Percentiles rank a stretch among this genome's conserved stretches.
phyloP scores from a whole-genome alignment of 1,284 basidiomycete species.

The Hortiboletus rubellus region DNA sequence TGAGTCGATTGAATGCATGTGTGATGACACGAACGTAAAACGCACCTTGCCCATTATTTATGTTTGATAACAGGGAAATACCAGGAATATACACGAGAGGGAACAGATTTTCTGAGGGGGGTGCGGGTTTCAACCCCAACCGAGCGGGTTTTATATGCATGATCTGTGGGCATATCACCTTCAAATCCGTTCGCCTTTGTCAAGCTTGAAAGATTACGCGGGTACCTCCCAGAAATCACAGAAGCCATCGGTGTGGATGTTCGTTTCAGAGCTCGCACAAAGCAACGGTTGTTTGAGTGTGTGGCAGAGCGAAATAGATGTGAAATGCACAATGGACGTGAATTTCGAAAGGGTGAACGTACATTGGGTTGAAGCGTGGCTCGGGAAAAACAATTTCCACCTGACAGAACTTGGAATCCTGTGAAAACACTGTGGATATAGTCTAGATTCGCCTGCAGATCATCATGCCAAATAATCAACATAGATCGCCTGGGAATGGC shows the following conservation, averaged over 20 bases:
- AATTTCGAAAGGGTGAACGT: too few species aligned
- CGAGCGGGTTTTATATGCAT: constrained; percentile 6
- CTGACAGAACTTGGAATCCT: not conserved
- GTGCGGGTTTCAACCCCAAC: not conserved
- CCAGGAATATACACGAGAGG: constrained; percentile 5
- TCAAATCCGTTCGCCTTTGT: not conserved
- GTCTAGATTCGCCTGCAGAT: too few species aligned
- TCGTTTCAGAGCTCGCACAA: not conserved
- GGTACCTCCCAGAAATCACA: not conserved
- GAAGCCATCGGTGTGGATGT: not conserved
- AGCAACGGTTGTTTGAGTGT: not conserved
- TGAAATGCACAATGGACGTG: not conserved
- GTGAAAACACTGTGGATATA: not conserved
- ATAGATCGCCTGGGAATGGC: too few species aligned
- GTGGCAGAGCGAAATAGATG: not conserved
- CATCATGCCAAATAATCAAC: too few species aligned
- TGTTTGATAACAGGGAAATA: not conserved
- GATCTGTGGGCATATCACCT: not conserved
- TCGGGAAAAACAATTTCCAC: not conserved
- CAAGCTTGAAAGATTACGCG: not conserved
- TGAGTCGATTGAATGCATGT: not conserved
- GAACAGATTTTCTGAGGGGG: constrained; percentile 4
- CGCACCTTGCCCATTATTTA: constrained; percentile 7
- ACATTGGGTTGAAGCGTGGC: not conserved
- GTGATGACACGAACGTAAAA: not conserved